phyloP scores from a whole-genome alignment of 2,329 filamentous ascomycete species.

The Pseudopyrenochaeta lycopersici region DNA sequence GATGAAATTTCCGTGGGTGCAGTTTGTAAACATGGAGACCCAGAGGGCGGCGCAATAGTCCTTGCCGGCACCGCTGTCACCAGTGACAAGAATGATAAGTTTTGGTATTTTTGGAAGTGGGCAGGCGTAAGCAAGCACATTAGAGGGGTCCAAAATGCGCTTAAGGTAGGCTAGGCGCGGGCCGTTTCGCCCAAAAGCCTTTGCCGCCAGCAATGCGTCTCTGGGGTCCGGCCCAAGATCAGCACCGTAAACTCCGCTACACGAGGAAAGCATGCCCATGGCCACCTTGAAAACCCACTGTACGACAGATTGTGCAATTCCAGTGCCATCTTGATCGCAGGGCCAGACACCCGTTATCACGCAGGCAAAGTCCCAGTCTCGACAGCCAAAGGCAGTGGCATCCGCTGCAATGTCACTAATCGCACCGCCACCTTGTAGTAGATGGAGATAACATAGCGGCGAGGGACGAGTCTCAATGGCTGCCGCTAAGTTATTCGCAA shows the following conservation, averaged over 20 bases:
- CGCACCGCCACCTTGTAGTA: constrained; percentile 67
- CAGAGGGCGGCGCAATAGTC: constrained; percentile 67
- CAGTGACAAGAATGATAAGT: constrained; percentile 60
- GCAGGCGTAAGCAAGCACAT: constrained; percentile 66
- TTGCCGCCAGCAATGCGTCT: constrained; percentile 60
- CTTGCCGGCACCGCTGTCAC: constrained; percentile 65
- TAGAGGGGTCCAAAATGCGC: constrained; percentile 56
- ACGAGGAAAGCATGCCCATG: constrained; percentile 58
- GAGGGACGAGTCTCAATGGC: constrained; percentile 62
- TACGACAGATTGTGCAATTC: constrained; percentile 49
- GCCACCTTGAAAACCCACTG: constrained; percentile 67
- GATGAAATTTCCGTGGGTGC: constrained; percentile 40
- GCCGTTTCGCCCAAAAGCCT: constrained; percentile 67
- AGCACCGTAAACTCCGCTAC: constrained; percentile 64
- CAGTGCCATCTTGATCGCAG: constrained; percentile 60
- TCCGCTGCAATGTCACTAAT: constrained; percentile 55
- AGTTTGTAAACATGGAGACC: constrained; percentile 53
- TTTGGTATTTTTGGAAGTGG: constrained; percentile 56
- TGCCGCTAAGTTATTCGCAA: constrained; percentile 52
- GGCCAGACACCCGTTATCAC: constrained; percentile 71
- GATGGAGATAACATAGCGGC: constrained; percentile 68
- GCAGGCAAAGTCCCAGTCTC: constrained; percentile 71
- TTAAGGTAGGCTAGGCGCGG: constrained; percentile 63
- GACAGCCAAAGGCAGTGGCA: constrained; percentile 68
- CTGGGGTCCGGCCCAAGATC: constrained; percentile 71